Evolutionary conservation across 768 basidiomycete species (phyloP), one percentile per base, ranked within the genome.

Genomic region (Cystoderma amianthinum): DNA sequence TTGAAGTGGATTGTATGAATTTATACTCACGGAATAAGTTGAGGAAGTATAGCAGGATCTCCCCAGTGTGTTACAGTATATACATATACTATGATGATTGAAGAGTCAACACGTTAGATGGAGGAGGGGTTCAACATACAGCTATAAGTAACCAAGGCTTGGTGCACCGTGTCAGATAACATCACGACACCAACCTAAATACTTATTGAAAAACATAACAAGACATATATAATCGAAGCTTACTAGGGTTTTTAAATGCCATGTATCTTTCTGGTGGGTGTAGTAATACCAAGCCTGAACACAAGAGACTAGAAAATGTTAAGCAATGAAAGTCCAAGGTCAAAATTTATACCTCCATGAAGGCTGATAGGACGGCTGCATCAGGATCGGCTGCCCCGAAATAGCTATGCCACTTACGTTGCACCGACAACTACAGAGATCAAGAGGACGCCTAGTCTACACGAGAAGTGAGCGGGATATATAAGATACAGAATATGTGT

Each of bases 261-360:
- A 77, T 17, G 56, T 49, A 51, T 80, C 78, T 17, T 57, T 60
- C 39, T 74, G n/a, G n/a, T n/a, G n/a, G n/a, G n/a, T n/a, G n/a
- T n/a, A n/a, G n/a, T n/a, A n/a, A n/a, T n/a, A n/a, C 64, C 66
- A 76, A 1, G 67, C 64, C 52, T 81, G 79, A 20, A 79, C 56
- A 30, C 63, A 62, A 4, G 74, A 73, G n/a, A 78, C 78, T 81
- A 33, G 21, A 5, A 15, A 12, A 18, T n/a, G n/a, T n/a, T 15
- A 30, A 30, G 28, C 10, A 30, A 9, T 30, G 28, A 9, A 30
- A 15, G 10, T 30, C 28, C 9, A 30, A 30, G 15, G 28, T 15
- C 9, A 30, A 30, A 30, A 30, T 30, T 30, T 9, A 30, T 9
- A 30, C 28, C n/a, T n/a, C n/a, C n/a, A n/a, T n/a, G n/a, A n/a